Evolutionary conservation across 192 early-diverging fungal species (phyloP).

Genomic region (Linnemannia schmuckeri): DNA sequence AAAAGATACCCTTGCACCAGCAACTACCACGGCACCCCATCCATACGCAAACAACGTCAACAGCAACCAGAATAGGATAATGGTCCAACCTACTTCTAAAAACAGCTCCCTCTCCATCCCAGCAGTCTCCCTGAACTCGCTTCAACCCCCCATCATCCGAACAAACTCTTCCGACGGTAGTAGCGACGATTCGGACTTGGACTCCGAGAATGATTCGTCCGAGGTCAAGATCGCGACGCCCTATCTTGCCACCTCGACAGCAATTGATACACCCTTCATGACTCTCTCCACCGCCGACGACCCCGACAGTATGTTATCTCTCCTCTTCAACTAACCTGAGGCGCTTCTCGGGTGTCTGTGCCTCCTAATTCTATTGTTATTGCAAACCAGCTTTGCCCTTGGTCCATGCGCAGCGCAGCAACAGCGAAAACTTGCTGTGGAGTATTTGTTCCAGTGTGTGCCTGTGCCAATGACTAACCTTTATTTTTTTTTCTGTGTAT

Average conservation of each 20-base stretch:
- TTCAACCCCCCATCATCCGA: conserved; percentile 23
- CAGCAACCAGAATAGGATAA: conserved; percentile 24
- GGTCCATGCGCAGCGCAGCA: conserved; percentile 25
- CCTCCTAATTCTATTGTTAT: background rate
- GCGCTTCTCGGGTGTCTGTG: background rate
- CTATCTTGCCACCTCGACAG: background rate
- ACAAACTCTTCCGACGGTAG: background rate
- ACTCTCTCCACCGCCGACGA: conserved; percentile 43
- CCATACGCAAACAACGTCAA: conserved; percentile 18
- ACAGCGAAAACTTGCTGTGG: background rate
- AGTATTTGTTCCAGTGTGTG: background rate
- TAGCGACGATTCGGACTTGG: conserved; percentile 15
- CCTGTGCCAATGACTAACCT: background rate
- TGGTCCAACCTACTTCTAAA: conserved; percentile 18
- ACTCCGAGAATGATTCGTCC: conserved; percentile 32
- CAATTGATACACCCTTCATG: conserved; percentile 23
- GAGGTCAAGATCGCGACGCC: conserved; percentile 16
- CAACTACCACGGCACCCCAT: background rate
- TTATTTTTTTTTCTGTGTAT: background rate
- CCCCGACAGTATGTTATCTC: conserved; percentile 26
- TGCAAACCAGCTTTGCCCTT: background rate
- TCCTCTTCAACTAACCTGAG: background rate
- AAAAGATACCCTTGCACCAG: background rate
- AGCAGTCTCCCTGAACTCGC: conserved; percentile 14
- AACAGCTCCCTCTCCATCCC: conserved; percentile 23